Evolutionary conservation across 106 monocot genomes (phyloP).

Genomic region (Xerophyta viscosa): DNA sequence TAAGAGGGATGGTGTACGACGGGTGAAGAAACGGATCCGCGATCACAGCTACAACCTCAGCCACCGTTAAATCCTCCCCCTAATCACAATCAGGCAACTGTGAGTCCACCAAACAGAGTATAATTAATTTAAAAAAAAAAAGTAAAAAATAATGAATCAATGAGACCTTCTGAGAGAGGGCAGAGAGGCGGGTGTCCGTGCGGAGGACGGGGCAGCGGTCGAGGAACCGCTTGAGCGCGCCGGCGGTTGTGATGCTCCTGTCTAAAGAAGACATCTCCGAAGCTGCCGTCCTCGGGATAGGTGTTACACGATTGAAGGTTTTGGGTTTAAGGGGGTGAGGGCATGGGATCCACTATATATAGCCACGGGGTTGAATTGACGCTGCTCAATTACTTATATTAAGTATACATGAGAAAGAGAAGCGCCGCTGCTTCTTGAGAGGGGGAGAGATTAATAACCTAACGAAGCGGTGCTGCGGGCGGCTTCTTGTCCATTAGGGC

Average conservation of each 20-base stretch:
- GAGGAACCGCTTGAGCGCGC: slow-evolving; percentile 58
- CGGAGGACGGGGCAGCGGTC: slow-evolving; percentile 46
- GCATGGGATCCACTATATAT: too few relatives aligned
- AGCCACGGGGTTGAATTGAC: too few relatives aligned
- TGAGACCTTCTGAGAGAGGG: slow-evolving; percentile 40
- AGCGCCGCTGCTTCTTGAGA: too few relatives aligned
- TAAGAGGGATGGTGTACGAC: slow-evolving; percentile 64
- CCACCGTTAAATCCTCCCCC: slow-evolving; percentile 21
- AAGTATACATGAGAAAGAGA: too few relatives aligned
- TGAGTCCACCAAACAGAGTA: not conserved
- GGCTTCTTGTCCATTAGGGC: too few relatives aligned
- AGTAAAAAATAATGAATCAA: not conserved
- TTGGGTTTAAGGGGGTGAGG: too few relatives aligned
- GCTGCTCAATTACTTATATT: too few relatives aligned
- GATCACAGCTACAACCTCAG: slow-evolving; percentile 46
- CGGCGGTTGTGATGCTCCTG: slow-evolving; percentile 40
- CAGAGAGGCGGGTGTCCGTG: slow-evolving; percentile 20
- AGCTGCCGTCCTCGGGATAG: too few relatives aligned
- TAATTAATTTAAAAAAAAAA: too few relatives aligned
- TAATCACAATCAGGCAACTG: not conserved
- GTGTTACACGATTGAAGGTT: too few relatives aligned
- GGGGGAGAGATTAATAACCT: too few relatives aligned
- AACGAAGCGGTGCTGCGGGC: too few relatives aligned
- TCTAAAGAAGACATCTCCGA: slow-evolving; percentile 49
- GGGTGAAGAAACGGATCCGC: slow-evolving; percentile 82